Base-by-base conservation (phyloP, 768 basidiomycete species). In the Lentinula aciculospora region DNA sequence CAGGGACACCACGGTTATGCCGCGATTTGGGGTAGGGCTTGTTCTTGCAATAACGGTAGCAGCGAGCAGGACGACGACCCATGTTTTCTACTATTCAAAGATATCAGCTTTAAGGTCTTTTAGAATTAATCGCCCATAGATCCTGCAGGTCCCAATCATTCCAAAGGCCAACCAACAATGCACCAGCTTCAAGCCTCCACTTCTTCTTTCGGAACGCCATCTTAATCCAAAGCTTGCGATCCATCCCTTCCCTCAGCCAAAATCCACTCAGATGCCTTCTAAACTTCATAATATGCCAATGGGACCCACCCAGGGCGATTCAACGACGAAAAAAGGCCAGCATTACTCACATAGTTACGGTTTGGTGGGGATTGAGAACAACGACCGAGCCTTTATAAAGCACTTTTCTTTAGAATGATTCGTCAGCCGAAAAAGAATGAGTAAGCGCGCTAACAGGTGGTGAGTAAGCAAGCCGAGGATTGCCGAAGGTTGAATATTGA, bases 1-100 rank as follows among this genome's bases (percentile, higher is more conserved):
- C 96, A 65, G 96, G 96, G 37, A 98, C 95, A 92, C 94, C 94
- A 79, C 94, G 93, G 79, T 96, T 96, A 82, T 96, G 96, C 69
- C 93, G 77, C 55, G 88, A 91, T 77, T 94, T 95, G 58, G 92
- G 93, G 80, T 91, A 95, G 25, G 96, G 94, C 85, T 98, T 98
- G 85, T 95, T 96, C 80, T 98, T 98, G 85, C 94, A 98, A 81
- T 98, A 98, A 65, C 94, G 89, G 81, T 96, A 96, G 85, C 94
- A 97, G 68, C 92, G 89, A 76, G 94, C 93, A 63, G 94, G 94
- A 81, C 94, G 92, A 73, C 94, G 92, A 83, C 94, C 94, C 94
- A 97, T 97, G 67, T 70, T 82, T 71, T 57, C 46, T 61, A 28
- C 45, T 25, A 53, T 27, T 27, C 29, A 51, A 56, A 37, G 28